Evolutionary conservation across 305 asterid genomes (phyloP).

Genomic region (Rubia peregrina): DNA sequence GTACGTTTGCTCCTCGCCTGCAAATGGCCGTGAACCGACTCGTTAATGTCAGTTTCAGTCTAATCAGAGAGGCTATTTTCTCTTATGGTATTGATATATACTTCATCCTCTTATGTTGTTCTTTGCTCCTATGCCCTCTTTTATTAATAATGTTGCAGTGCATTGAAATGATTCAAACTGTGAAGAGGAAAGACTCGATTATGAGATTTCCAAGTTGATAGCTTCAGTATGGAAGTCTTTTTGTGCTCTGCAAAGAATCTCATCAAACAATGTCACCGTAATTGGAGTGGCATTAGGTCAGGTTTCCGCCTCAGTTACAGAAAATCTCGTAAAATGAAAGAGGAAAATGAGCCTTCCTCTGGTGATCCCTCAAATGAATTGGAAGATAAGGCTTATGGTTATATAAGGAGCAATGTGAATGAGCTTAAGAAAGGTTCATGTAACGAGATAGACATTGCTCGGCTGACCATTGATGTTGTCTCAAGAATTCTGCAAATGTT

Average conservation of each 20-base stretch:
- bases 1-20: no score
- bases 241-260: slow-evolving; percentile 66
- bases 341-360: slow-evolving; percentile 5
- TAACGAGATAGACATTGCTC: no score
- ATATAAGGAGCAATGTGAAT: no score
- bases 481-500: no score
- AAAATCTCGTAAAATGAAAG: slow-evolving; percentile 83
- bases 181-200: slow-evolving; percentile 29
- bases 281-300: slow-evolving; percentile 81
- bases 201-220: slow-evolving; percentile 59
- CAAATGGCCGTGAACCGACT: no score
- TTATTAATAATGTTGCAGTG: background rate
- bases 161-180: slow-evolving; percentile 31
- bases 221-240: slow-evolving; percentile 84
- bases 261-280: slow-evolving; percentile 71
- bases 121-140: background rate
- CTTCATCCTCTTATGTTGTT: slow-evolving; percentile 3
- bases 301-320: slow-evolving; percentile 62
- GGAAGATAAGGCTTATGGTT: no score
- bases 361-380: no score
- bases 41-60: slow-evolving; percentile 60
- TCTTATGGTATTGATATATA: slow-evolving; percentile 44
- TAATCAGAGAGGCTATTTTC: slow-evolving; percentile 64
- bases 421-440: no score
- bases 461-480: no score